Percentiles rank a stretch among this genome's conserved stretches.
phyloP scores from a whole-genome alignment of 139 green algal genomes.

The Chlorella sorokiniana region DNA sequence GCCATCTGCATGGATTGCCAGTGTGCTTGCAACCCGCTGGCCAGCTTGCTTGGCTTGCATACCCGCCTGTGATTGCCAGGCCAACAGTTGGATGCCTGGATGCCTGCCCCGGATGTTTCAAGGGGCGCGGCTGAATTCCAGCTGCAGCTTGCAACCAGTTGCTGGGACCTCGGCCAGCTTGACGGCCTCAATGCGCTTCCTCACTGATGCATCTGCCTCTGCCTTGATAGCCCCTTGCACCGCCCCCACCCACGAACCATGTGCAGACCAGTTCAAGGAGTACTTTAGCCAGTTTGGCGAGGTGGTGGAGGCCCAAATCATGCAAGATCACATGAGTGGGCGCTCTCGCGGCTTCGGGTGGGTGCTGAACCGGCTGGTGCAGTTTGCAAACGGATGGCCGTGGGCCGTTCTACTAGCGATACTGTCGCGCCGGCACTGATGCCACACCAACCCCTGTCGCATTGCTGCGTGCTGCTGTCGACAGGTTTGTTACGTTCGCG shows the following conservation, averaged over 20 bases:
- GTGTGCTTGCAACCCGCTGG: too few species aligned
- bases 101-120: too few species aligned
- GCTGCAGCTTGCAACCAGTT: too few species aligned
- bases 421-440: too few species aligned
- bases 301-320: conserved; percentile 77
- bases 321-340: conserved; percentile 79
- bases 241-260: neutral
- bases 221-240: neutral
- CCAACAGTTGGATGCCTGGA: too few species aligned
- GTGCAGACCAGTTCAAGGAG: conserved; percentile 63
- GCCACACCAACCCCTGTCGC: neutral
- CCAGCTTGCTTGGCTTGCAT: too few species aligned
- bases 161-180: too few species aligned
- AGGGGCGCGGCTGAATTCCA: too few species aligned
- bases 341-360: conserved; percentile 84
- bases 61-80: too few species aligned
- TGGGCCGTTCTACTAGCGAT: too few species aligned
- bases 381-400: too few species aligned
- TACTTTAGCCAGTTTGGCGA: conserved; percentile 63
- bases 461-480: neutral
- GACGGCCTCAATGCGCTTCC: neutral
- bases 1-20: too few species aligned
- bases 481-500: conserved; percentile 87
- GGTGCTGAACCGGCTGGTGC: neutral
- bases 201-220: neutral